These are phyloP conservation scores for Coniochaeta hoffmannii DNA, from an alignment of 2,329 filamentous ascomycete species.

Conservation along the genomic window DNA sequence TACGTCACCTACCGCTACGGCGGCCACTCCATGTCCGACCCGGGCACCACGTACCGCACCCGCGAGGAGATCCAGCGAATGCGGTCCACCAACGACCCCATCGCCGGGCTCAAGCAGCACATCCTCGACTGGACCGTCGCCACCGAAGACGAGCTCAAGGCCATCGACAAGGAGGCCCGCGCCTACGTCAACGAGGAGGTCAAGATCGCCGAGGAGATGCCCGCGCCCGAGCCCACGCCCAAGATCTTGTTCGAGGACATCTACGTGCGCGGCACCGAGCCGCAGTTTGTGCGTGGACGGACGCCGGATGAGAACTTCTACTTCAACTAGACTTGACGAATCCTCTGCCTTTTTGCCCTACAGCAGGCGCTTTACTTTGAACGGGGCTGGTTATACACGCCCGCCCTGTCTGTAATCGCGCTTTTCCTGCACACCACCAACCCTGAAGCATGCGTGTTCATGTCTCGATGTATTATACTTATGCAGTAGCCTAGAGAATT, in stretches of 20 bases:
- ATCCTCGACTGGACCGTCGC: slow-evolving; percentile 91
- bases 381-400: neutral
- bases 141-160: slow-evolving; percentile 92
- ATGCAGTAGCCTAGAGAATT: slow-evolving; percentile 2
- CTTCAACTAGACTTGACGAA: slow-evolving; percentile 43
- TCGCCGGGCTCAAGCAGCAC: slow-evolving; percentile 96
- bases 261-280: slow-evolving; percentile 84
- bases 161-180: slow-evolving; percentile 88
- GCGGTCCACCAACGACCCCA: slow-evolving; percentile 97
- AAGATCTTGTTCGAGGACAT: slow-evolving; percentile 95
- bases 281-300: slow-evolving; percentile 78
- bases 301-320: slow-evolving; percentile 92
- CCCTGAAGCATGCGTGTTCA: neutral
- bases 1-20: slow-evolving; percentile 99
- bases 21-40: slow-evolving; percentile 99
- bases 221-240: slow-evolving; percentile 65
- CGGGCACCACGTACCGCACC: slow-evolving; percentile 97
- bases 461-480: slow-evolving; percentile 2
- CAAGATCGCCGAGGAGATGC: slow-evolving; percentile 82
- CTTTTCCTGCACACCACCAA: neutral
- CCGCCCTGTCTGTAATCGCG: neutral
- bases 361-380: neutral
- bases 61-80: slow-evolving; percentile 99
- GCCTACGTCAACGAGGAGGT: slow-evolving; percentile 83
- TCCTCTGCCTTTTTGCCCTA: neutral